phyloP scores from a whole-genome alignment of 306 rosid genomes.

The Hippophae tibetana region DNA sequence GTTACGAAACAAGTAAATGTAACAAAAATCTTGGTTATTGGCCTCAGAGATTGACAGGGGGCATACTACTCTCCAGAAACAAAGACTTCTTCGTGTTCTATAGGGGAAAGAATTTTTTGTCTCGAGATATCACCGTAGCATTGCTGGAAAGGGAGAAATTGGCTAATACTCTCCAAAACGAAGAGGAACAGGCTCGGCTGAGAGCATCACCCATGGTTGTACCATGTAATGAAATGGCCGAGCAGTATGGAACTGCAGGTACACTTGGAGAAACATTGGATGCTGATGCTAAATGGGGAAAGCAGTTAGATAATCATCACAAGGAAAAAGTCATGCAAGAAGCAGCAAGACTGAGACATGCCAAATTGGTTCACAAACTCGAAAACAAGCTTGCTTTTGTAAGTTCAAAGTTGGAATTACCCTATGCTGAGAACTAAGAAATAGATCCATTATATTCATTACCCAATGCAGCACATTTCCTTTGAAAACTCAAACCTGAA shows the following conservation, averaged over 20 bases:
- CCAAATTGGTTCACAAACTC: conserved; percentile 54
- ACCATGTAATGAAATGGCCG: conserved; percentile 32
- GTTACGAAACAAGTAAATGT: background rate
- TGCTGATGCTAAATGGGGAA: conserved; percentile 96
- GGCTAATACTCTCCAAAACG: conserved; percentile 70
- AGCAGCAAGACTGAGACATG: conserved; percentile 52
- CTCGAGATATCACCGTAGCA: conserved; percentile 63
- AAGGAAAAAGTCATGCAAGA: conserved; percentile 55
- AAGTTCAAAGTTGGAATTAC: conserved; percentile 29
- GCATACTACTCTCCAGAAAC: conserved; percentile 73
- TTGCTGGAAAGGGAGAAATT: conserved; percentile 77
- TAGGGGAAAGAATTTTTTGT: conserved; percentile 81
- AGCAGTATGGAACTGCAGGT: conserved; percentile 58
- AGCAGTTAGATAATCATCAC: conserved; percentile 45
- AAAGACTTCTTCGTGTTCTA: conserved; percentile 90
- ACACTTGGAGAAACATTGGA: conserved; percentile 82
- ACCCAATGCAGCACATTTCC: no score
- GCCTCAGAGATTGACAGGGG: conserved; percentile 85
- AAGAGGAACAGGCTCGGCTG: conserved; percentile 89
- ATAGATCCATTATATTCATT: no score
- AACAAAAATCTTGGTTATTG: conserved; percentile 17
- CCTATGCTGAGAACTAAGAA: no score
- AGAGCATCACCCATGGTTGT: conserved; percentile 61
- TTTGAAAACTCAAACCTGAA: background rate
- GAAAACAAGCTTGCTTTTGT: conserved; percentile 67